Evolutionary conservation across 2,329 filamentous ascomycete genomes (phyloP), one percentile per base, ranked within the genome.

Genomic region (Colletotrichum brevisporum): DNA sequence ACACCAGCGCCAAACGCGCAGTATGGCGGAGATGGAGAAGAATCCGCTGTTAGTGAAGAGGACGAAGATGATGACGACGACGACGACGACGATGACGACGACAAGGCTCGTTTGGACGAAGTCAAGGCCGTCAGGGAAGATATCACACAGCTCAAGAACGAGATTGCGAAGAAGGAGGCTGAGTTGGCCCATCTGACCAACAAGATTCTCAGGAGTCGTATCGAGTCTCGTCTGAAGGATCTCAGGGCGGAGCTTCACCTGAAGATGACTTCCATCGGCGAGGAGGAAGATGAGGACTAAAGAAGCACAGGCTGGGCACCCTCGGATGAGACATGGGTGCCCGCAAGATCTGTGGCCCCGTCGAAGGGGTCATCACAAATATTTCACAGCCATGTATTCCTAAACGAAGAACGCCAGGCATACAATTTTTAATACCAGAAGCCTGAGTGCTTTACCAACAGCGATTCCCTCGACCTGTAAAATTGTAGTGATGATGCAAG

Each of bases 101-200:
- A 86, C 68, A 82, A 84, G 50, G 83, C 84, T 4, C 79, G 82
- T 62, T 80, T 81, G 21, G 84, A 87, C 54, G 83, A 88, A 70
- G 81, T 85, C 70, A 83, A 87, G 71, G 86, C 87, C 69, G 84
- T 88, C 70, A 84, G 85, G 72, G 86, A 86, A 73, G 87, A 89
- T 71, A 85, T 89, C 59, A 80, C 82, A 56, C 82, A 85, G 59
- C 81, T 89, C 67, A 82, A 87, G 76, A 86, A 83, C 75, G 81
- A 86, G 73, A 82, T 89, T 18, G 79, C 81, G 45, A 77, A 78
- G 43, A 80, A 84, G 62, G 80, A 85, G 72, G 78, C 77, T 5
- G 82, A 86, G 72, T 78, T 86, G 56, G 78, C 79, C 18, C 79
- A 77, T 48, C 83, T 82, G 27, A 76, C 75, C 4, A 86, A 85